These are phyloP conservation scores for Mycena floridula DNA, from an alignment of 768 basidiomycete species.

Conservation along the genomic window DNA sequence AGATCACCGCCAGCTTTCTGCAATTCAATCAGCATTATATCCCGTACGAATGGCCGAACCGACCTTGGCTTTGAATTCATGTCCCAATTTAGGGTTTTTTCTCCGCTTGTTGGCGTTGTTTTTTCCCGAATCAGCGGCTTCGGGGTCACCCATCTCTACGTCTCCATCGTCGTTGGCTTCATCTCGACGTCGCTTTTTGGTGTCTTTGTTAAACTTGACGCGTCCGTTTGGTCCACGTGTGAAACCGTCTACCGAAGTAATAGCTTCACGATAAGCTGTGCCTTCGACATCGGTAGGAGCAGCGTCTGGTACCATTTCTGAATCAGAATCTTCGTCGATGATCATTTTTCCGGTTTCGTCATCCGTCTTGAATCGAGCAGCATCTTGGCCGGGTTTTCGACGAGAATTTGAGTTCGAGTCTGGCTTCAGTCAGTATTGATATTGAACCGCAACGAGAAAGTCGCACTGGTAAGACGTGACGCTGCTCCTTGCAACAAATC, in stretches of 20 bases:
- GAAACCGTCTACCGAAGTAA: constrained; percentile 88
- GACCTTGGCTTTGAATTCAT: constrained; percentile 96
- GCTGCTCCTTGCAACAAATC: constrained; percentile 84
- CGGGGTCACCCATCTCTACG: constrained; percentile 72
- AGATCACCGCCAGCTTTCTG: constrained; percentile 95
- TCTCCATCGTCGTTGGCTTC: constrained; percentile 55
- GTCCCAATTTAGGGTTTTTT: constrained; percentile 51
- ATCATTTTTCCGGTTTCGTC: constrained; percentile 77
- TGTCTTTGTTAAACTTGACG: constrained; percentile 95
- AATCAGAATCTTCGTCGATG: constrained; percentile 53
- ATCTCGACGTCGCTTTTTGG: constrained; percentile 82
- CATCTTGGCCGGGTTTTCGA: constrained; percentile 82
- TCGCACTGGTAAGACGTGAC: constrained; percentile 64
- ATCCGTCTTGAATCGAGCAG: constrained; percentile 82
- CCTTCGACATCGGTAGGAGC: constrained; percentile 55
- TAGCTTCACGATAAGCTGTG: constrained; percentile 74
- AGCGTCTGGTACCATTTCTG: constrained; percentile 34
- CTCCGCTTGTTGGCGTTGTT: constrained; percentile 53
- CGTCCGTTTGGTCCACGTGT: constrained; percentile 77
- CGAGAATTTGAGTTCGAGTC: constrained; percentile 43
- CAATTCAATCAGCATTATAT: constrained; percentile 3
- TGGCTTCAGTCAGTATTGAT: constrained; percentile 14
- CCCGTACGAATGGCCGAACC: constrained; percentile 23
- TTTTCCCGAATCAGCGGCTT: constrained; percentile 33
- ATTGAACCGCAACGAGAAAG: not conserved